Evolutionary conservation across 345 rosid species (phyloP).

Genomic region (Mangifera indica): DNA sequence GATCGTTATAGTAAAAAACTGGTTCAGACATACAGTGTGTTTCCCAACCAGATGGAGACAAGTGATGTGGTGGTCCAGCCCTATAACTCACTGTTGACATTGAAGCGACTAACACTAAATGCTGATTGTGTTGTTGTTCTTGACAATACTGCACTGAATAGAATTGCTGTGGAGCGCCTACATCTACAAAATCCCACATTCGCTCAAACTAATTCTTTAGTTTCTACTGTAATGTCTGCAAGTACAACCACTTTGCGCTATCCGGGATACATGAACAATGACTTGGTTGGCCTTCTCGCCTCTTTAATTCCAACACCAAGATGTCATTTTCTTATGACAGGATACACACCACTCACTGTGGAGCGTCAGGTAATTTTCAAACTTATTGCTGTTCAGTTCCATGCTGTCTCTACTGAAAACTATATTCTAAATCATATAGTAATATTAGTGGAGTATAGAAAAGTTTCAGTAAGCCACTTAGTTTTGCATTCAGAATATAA

Average conservation of each 20-base stretch:
- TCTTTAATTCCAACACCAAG: conserved; percentile 97
- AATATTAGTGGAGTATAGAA: neutral
- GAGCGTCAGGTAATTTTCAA: conserved; percentile 73
- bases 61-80: conserved; percentile 99
- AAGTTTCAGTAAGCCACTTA: neutral
- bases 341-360: conserved; percentile 93
- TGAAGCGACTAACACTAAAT: conserved; percentile 87
- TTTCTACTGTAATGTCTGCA: conserved; percentile 98
- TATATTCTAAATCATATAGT: neutral
- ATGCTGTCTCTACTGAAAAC: neutral
- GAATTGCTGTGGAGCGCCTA: conserved; percentile 95
- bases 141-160: conserved; percentile 90
- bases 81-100: conserved; percentile 89
- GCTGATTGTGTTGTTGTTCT: conserved; percentile 99
- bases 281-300: conserved; percentile 97
- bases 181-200: conserved; percentile 86
- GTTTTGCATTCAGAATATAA: neutral
- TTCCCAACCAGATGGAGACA: conserved; percentile 99
- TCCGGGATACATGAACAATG: conserved; percentile 99
- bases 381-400: conserved; percentile 1
- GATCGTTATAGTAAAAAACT: conserved; percentile 98
- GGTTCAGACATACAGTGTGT: conserved; percentile 97
- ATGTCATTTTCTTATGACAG: conserved; percentile 99
- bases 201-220: conserved; percentile 91
- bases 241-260: conserved; percentile 95